Evolutionary conservation across 371 early-diverging fungal species (phyloP).

Genomic region (Mortierella sp.): DNA sequence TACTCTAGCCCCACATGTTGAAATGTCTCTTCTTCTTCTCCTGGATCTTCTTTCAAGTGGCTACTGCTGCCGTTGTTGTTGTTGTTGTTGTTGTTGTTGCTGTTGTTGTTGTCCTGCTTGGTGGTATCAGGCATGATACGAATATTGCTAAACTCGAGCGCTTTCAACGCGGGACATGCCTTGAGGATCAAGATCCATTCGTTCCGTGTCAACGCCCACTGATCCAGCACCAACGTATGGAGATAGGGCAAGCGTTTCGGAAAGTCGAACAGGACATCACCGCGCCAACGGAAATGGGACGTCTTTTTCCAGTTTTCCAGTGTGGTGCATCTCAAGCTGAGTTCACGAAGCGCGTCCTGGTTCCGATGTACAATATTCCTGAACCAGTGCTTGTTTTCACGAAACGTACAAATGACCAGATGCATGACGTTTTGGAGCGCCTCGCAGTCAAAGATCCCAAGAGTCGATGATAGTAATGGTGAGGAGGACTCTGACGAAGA

Average conservation of each 20-base stretch:
- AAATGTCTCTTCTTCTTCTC: neutral
- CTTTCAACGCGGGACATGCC: slow-evolving; percentile 27
- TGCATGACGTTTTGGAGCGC: slow-evolving; percentile 10
- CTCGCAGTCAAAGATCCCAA: slow-evolving; percentile 13
- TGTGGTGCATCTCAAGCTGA: slow-evolving; percentile 7
- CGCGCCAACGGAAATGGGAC: slow-evolving; percentile 3
- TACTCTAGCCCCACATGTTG: slow-evolving; percentile 25
- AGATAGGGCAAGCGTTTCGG: slow-evolving; percentile 4
- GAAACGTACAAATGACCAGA: neutral
- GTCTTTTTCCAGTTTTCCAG: slow-evolving; percentile 1
- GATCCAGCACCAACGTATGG: slow-evolving; percentile 20
- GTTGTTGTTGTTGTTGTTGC: neutral
- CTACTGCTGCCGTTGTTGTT: neutral
- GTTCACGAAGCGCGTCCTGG: slow-evolving; percentile 12
- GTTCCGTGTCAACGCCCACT: slow-evolving; percentile 15
- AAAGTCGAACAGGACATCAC: slow-evolving; percentile 12
- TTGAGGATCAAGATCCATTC: slow-evolving; percentile 18
- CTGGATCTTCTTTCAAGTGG: neutral
- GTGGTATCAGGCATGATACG: slow-evolving; percentile 2
- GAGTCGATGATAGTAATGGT: neutral
- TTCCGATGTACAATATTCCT: slow-evolving; percentile 19
- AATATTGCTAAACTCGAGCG: slow-evolving; percentile 9
- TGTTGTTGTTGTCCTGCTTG: too few species aligned
- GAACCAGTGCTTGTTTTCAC: slow-evolving; percentile 2
- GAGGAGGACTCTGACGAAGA: too few species aligned